Base-by-base conservation (phyloP, 2,329 filamentous ascomycete genomes). In the Fusarium nurragi region DNA sequence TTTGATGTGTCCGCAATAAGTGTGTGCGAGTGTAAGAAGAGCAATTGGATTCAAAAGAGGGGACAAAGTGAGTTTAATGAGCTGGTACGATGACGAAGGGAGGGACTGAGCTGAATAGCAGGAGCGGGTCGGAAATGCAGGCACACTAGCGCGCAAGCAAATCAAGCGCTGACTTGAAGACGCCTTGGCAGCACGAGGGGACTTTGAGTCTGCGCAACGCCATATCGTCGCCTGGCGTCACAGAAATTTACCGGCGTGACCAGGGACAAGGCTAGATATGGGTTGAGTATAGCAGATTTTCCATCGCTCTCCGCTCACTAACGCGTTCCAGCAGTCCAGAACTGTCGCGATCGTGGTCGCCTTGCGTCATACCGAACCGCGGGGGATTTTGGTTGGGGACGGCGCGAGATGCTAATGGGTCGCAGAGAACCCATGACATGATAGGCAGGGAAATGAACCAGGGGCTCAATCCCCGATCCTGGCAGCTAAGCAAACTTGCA, bases 281-380 rank as follows among this genome's bases (percentile, higher is more conserved):
- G 45, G 54, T 41, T 57, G 55, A 26, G 60, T 32, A 26, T 44
- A 64, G 59, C 60, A 54, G 51, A 36, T 64, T 62, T 67, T 23
- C 49, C 63, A 63, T 57, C 57, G 65, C 55, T 65, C 64, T 52
- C 55, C 53, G 66, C 58, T 46, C 51, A 49, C 50, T 52, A 55
- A 65, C 49, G 57, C 61, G 60, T 70, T 67, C 60, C 60, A 71
- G 32, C 32, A 34, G 32, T 34, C 32, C 16, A 34, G 64, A 54
- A 57, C 54, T 50, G 59, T 55, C 55, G 59, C 54, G 45, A 59
- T 55, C 48, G 59, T 54, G 48, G 61, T 55, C 55, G 49, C 46
- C 62, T 71, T 72, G 70, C 68, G 70, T 72, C 70, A 72, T 72
- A 65, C 60, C 60, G 52, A 69, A 55, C 53, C 49, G 54, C 25